Conservation (phyloP, 441 rosid species). For the Manihot esculenta region DNA sequence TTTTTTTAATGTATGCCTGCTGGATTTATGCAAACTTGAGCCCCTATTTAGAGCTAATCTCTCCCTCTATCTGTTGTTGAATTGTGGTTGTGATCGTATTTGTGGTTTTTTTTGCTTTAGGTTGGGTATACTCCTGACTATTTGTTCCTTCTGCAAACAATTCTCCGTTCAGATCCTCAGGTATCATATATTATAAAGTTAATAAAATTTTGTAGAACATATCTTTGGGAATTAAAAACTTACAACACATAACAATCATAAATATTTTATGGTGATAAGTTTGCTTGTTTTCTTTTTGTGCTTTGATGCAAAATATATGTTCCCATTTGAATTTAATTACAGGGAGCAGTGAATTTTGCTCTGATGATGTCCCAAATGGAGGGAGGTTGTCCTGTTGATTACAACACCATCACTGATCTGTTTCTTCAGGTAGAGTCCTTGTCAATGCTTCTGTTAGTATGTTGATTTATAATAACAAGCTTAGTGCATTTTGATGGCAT, state of each 20-base stretch:
- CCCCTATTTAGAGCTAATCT: too few relatives aligned
- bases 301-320: neutral
- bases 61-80: neutral
- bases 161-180: conserved; percentile 99
- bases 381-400: conserved; percentile 98
- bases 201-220: too few relatives aligned
- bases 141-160: conserved; percentile 98
- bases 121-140: conserved; percentile 99
- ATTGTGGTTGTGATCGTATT: neutral
- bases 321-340: conserved; percentile 23
- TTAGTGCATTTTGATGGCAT: neutral
- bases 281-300: conserved; percentile 12
- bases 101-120: conserved; percentile 38
- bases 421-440: conserved; percentile 80
- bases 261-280: neutral
- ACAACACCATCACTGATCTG: conserved; percentile 97
- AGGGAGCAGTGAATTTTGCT: conserved; percentile 99
- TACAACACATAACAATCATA: neutral
- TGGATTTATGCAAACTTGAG: too few relatives aligned
- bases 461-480: neutral
- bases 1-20: neutral
- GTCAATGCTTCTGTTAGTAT: neutral
- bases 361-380: conserved; percentile 99
- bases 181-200: conserved; percentile 40
- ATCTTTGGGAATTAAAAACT: neutral